Percentiles rank a stretch among this genome's conserved stretches.
Evolutionary conservation across 495 filamentous ascomycete genomes (phyloP).

Genomic region (Penicillium herquei): DNA sequence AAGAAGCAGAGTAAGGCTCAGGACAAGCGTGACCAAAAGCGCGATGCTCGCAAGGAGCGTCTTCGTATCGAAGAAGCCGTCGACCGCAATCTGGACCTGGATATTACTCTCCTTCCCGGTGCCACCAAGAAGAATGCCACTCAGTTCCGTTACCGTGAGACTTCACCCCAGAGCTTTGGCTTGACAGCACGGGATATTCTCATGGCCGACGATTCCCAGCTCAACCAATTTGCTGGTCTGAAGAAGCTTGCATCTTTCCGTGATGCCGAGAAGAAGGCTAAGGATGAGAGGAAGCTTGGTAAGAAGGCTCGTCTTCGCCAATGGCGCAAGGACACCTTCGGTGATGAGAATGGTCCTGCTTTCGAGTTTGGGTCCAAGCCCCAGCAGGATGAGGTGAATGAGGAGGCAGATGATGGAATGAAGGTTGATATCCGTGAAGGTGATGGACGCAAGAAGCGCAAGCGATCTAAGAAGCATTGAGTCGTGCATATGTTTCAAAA

Average conservation of each 20-base stretch:
- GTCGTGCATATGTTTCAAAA: constrained; percentile 6
- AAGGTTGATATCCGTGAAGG: constrained; percentile 50
- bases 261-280: constrained; percentile 80
- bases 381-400: constrained; percentile 23
- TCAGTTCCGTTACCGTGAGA: constrained; percentile 87
- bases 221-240: constrained; percentile 88
- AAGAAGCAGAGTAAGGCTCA: constrained; percentile 58
- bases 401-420: constrained; percentile 10
- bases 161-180: constrained; percentile 85
- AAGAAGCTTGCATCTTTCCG: constrained; percentile 93
- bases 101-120: constrained; percentile 56
- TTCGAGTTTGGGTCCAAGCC: constrained; percentile 29
- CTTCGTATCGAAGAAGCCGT: constrained; percentile 84
- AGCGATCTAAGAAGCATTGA: constrained; percentile 50
- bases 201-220: constrained; percentile 78
- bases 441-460: constrained; percentile 45
- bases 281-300: constrained; percentile 80
- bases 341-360: constrained; percentile 61
- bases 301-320: constrained; percentile 88
- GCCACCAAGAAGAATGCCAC: constrained; percentile 54
- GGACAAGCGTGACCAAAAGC: constrained; percentile 69
- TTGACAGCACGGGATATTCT: constrained; percentile 88
- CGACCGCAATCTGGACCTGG: constrained; percentile 74
- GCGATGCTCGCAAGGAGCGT: constrained; percentile 70
- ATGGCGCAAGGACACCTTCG: constrained; percentile 93